Conservation (phyloP, 305 asterid species). For the Salvia sclarea region DNA sequence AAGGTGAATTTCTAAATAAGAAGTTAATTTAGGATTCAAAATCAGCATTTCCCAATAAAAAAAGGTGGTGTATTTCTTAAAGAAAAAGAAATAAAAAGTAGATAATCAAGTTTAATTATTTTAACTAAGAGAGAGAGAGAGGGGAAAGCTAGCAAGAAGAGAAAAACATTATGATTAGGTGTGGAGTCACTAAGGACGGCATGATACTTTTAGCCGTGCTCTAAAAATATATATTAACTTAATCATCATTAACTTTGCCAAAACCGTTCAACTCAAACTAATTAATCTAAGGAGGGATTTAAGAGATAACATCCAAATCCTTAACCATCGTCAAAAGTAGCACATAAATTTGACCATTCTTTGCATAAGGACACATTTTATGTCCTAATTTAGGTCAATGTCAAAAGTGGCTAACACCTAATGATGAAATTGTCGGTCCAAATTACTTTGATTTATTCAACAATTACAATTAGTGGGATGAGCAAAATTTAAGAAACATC, state of each 20-base stretch:
- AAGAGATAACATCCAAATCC: conserved; percentile 14
- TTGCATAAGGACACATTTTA: neutral
- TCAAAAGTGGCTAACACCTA: conserved; percentile 30
- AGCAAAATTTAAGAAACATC: neutral
- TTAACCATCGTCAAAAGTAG: conserved; percentile 23
- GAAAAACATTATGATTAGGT: neutral
- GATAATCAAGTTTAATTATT: no score
- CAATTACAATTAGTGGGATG: neutral
- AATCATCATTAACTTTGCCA: neutral
- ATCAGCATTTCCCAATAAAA: no score
- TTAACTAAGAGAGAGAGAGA: neutral
- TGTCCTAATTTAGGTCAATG: conserved; percentile 28
- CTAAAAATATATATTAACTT: neutral
- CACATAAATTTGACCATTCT: conserved; percentile 24
- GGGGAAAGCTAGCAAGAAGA: neutral
- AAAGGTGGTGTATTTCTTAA: no score
- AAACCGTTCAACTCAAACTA: neutral
- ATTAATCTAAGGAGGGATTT: neutral
- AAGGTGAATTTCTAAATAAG: no score
- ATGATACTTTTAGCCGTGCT: neutral
- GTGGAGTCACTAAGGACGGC: neutral
- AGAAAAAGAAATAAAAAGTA: no score
- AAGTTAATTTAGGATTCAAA: no score
- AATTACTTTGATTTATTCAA: conserved; percentile 11
- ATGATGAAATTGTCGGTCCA: conserved; percentile 30